Conservation (phyloP, 2,329 filamentous ascomycete genomes). For the Fusarium drepaniforme region DNA sequence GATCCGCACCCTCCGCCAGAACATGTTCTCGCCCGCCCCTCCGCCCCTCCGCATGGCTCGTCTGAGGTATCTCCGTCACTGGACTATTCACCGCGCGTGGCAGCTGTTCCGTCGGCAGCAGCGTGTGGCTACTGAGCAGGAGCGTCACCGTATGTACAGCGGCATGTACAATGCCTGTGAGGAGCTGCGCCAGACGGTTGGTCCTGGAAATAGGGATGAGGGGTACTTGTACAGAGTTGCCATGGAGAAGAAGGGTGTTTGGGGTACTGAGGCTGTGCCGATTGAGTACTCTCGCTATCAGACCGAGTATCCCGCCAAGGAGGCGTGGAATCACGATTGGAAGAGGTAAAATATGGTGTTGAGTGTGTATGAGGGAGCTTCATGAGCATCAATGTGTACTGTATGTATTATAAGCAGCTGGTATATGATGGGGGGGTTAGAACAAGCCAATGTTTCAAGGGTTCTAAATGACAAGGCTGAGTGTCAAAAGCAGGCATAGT, state of each 20-base stretch:
- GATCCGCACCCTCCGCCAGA: slow-evolving; percentile 59
- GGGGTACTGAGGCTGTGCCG: slow-evolving; percentile 78
- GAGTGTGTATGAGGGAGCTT: slow-evolving; percentile 11
- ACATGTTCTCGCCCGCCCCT: slow-evolving; percentile 64
- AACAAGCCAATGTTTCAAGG: slow-evolving; percentile 6
- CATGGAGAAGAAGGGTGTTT: slow-evolving; percentile 91
- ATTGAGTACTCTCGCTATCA: slow-evolving; percentile 91
- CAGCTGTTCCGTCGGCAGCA: slow-evolving; percentile 80
- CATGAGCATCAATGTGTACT: slow-evolving; percentile 29
- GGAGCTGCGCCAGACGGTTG: slow-evolving; percentile 75
- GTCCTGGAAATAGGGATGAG: slow-evolving; percentile 68
- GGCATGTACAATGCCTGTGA: slow-evolving; percentile 89
- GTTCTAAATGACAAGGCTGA: neutral
- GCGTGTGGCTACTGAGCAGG: slow-evolving; percentile 72
- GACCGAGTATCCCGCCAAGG: slow-evolving; percentile 82
- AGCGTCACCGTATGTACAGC: slow-evolving; percentile 84
- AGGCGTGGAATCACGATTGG: slow-evolving; percentile 96
- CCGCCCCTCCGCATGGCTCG: slow-evolving; percentile 89
- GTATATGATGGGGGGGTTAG: slow-evolving; percentile 2
- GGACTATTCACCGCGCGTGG: slow-evolving; percentile 99
- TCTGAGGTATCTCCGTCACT: slow-evolving; percentile 90
- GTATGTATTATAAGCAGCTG: slow-evolving; percentile 41
- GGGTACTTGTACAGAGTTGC: slow-evolving; percentile 87
- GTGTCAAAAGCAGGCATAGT: neutral
- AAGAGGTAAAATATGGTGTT: slow-evolving; percentile 64